Conservation (phyloP, 331 rosid genomes). For the Rosa hybrid region DNA sequence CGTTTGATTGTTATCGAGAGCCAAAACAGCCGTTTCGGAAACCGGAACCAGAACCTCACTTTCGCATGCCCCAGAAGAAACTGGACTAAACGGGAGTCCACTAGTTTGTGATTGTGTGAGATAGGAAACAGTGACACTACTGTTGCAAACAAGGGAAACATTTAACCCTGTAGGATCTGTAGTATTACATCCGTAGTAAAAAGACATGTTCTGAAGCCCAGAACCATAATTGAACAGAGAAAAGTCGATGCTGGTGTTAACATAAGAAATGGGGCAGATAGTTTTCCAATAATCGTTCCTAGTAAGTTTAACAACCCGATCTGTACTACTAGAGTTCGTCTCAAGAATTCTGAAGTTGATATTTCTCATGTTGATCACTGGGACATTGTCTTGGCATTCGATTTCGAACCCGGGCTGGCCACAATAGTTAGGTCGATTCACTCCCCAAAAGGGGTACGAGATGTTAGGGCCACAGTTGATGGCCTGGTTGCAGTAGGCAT, state of each 20-base stretch:
- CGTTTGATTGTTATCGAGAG: neutral
- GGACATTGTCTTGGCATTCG: neutral
- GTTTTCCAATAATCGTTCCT: neutral
- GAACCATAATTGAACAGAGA: neutral
- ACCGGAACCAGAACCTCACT: neutral
- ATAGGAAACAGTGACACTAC: neutral
- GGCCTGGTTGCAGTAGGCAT: neutral
- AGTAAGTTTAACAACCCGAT: neutral
- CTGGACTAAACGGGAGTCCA: neutral
- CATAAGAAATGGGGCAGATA: neutral
- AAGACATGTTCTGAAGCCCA: neutral
- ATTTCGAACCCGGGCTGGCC: neutral
- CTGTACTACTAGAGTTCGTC: neutral
- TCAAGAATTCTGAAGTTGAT: neutral
- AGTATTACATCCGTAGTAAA: neutral
- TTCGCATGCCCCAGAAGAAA: neutral
- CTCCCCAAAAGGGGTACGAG: neutral
- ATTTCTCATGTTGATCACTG: neutral
- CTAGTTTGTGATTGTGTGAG: neutral
- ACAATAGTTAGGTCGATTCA: neutral
- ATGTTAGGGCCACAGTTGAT: neutral
- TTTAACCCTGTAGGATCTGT: neutral
- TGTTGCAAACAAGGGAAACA: too few relatives aligned
- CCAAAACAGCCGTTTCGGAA: neutral
- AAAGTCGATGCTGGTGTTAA: neutral